Evolutionary conservation across 345 rosid species (phyloP), one percentile per base, ranked within the genome.

Genomic region (Laguncularia racemosa): DNA sequence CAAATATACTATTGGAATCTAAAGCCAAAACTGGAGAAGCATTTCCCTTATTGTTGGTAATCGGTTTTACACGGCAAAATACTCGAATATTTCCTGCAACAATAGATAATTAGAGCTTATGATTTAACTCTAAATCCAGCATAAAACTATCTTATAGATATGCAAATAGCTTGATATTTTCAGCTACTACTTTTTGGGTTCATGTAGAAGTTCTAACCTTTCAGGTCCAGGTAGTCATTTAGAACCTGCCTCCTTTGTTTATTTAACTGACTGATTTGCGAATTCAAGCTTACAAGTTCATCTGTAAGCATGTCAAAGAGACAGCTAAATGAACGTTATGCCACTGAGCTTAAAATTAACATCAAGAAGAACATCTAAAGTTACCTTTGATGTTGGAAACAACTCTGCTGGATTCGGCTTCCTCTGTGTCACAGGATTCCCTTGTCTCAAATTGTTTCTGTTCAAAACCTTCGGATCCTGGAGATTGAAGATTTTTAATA

Each of bases 41-140:
- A 57, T 18, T 13, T 44, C 74, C 65, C 69, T 79, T 76, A 23
- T 64, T 75, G 7, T 47, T 26, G 26, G 61, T 54, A 49, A 75
- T 33, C 6, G 95, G 91, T 66, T 81, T 82, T 16, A 87, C 62
- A 16, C 91, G 89, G 60, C 95, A 87, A 64, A 84, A 87, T 20
- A 87, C 95, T 38, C 95, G 89, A 61, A 87, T 87, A 58, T 80
- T 87, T 21, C 89, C 91, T 86, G 78, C 63, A 55, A 46, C 18
- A 51, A 38, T 48, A 50, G 13, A 7, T 33, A 18, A 20, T 7
- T 33, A 7, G 40, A 33, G 40, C 40, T 6, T 33, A 10, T 33
- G 2, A 33, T 33, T 33, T 33, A 6, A 33, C 9, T 33, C 40
- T 9, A 33, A 23, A 33, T 33, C 40, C 40, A 33, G 11, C 40